phyloP scores from a whole-genome alignment of 805 yeast species.

The Ascoidea asiatica region DNA sequence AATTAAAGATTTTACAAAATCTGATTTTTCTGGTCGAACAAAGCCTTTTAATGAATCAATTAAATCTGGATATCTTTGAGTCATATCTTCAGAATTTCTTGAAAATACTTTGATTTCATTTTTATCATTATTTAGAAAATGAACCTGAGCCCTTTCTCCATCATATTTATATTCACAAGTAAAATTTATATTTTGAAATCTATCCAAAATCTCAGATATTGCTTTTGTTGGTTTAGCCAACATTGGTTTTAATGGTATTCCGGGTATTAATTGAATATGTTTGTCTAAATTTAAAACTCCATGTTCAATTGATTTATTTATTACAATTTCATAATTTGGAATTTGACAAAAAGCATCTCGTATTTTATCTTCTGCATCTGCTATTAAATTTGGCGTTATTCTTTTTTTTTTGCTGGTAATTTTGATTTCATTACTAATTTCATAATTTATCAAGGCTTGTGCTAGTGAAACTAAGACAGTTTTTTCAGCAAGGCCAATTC shows the following conservation, averaged over 20 bases:
- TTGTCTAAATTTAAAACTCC: constrained; percentile 59
- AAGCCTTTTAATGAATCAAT: constrained; percentile 53
- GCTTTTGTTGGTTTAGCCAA: constrained; percentile 95
- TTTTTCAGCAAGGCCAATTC: constrained; percentile 92
- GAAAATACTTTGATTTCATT: constrained; percentile 61
- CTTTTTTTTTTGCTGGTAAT: constrained; percentile 11
- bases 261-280: constrained; percentile 70
- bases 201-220: constrained; percentile 79
- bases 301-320: constrained; percentile 45
- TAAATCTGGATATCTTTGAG: constrained; percentile 88
- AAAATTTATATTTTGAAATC: constrained; percentile 73
- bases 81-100: constrained; percentile 94
- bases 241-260: constrained; percentile 95
- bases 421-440: constrained; percentile 22
- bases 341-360: constrained; percentile 81
- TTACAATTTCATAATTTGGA: constrained; percentile 79
- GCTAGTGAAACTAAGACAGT: constrained; percentile 76
- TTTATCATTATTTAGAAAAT: constrained; percentile 48
- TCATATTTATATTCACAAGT: constrained; percentile 97
- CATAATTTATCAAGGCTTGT: constrained; percentile 64
- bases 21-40: constrained; percentile 19
- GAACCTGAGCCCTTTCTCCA: constrained; percentile 96
- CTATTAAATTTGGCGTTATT: constrained; percentile 30
- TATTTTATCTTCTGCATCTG: constrained; percentile 61
- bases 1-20: constrained; percentile 43